Evolutionary conservation across 2,329 filamentous ascomycete species (phyloP).

Genomic region (Rhynchosporium agropyri): DNA sequence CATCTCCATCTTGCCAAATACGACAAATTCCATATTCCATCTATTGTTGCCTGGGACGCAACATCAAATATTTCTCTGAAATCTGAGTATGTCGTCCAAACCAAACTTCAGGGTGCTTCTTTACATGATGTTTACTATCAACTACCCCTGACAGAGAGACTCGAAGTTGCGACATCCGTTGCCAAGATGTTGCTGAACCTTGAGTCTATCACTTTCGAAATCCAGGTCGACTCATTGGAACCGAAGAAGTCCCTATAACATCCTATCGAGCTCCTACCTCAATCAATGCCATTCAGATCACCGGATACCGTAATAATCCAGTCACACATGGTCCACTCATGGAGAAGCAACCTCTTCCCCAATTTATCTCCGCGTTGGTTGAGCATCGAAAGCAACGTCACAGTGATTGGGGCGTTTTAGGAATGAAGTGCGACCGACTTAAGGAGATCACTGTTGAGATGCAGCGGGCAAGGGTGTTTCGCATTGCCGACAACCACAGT

Average conservation of each 20-base stretch:
- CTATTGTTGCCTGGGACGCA: slow-evolving; percentile 25
- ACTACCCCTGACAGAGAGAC: slow-evolving; percentile 25
- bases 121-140: slow-evolving; percentile 18
- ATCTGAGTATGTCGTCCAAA: slow-evolving; percentile 27
- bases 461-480: slow-evolving; percentile 23
- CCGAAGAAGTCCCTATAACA: neutral
- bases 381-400: slow-evolving; percentile 13
- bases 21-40: slow-evolving; percentile 16
- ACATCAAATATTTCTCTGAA: slow-evolving; percentile 28
- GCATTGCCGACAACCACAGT: slow-evolving; percentile 10
- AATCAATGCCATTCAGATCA: slow-evolving; percentile 7
- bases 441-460: slow-evolving; percentile 23
- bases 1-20: slow-evolving; percentile 19
- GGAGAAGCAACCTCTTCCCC: slow-evolving; percentile 12
- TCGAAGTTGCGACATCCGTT: slow-evolving; percentile 23
- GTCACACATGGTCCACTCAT: slow-evolving; percentile 12
- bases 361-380: slow-evolving; percentile 14
- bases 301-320: slow-evolving; percentile 15
- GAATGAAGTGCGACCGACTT: neutral
- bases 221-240: slow-evolving; percentile 20
- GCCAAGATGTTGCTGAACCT: slow-evolving; percentile 26
- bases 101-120: slow-evolving; percentile 21
- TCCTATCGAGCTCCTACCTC: neutral
- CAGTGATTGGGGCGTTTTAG: neutral
- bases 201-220: slow-evolving; percentile 12